Conservation (phyloP, 345 rosid genomes). For the Durio zibethinus region DNA sequence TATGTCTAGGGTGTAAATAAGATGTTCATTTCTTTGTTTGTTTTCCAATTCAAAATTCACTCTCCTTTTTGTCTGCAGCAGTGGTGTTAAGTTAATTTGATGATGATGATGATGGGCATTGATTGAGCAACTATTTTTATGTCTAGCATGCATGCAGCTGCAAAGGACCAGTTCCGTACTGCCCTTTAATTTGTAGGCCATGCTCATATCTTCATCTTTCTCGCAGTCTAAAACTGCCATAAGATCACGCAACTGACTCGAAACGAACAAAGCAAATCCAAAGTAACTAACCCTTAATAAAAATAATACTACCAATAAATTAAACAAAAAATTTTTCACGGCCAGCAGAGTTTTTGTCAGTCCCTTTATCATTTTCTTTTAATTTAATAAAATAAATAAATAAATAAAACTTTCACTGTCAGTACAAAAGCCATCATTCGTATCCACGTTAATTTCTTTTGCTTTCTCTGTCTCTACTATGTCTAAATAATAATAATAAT, state of each 20-base stretch:
- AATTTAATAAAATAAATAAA: neutral
- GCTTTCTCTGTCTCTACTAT: neutral
- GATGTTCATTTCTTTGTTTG: neutral
- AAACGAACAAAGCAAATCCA: slow-evolving; percentile 12
- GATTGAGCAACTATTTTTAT: neutral
- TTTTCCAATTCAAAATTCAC: neutral
- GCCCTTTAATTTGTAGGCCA: neutral
- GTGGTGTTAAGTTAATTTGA: neutral
- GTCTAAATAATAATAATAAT: neutral
- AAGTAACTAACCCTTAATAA: slow-evolving; percentile 22
- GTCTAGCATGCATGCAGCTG: neutral
- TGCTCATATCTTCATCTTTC: neutral
- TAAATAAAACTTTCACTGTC: neutral
- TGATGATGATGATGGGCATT: neutral
- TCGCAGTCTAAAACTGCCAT: slow-evolving; percentile 15
- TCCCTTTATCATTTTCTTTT: slow-evolving; percentile 2
- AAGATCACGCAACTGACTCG: slow-evolving; percentile 37
- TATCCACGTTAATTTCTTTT: neutral
- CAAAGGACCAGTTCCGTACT: slow-evolving; percentile 1
- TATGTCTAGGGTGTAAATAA: too few relatives aligned
- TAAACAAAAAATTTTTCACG: too few relatives aligned
- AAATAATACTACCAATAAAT: neutral
- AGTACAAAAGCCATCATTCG: slow-evolving; percentile 18
- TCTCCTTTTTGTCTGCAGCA: neutral
- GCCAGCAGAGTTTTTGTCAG: slow-evolving; percentile 3